phyloP scores from a whole-genome alignment of 257 asterid genomes.

The Echites panduratus region DNA sequence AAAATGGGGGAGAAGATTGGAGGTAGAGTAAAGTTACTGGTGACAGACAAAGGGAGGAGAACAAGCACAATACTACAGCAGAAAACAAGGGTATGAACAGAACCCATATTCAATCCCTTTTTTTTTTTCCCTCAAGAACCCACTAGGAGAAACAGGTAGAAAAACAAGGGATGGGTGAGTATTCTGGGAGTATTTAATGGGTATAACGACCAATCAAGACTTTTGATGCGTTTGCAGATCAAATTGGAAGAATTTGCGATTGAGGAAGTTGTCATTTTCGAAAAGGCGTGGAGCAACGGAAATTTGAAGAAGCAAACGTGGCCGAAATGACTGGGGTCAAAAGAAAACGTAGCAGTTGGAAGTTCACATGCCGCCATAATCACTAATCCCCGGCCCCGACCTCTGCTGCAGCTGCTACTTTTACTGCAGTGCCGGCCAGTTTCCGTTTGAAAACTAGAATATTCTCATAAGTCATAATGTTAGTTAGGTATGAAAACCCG shows the following conservation, averaged over 20 bases:
- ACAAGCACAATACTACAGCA: conserved; percentile 26
- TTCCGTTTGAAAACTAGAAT: too few species aligned
- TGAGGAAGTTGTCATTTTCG: not conserved
- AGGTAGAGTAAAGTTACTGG: conserved; percentile 29
- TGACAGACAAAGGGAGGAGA: conserved; percentile 23
- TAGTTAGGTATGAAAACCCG: too few species aligned
- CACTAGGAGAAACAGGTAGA: not conserved
- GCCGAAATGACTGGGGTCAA: too few species aligned
- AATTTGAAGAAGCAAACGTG: too few species aligned
- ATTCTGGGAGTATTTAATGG: conserved; percentile 7
- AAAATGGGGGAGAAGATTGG: conserved; percentile 37
- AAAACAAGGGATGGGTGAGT: not conserved
- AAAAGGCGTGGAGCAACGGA: not conserved
- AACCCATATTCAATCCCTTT: conserved; percentile 32
- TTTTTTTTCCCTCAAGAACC: not conserved
- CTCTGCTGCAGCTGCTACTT: too few species aligned
- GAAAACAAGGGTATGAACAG: conserved; percentile 18
- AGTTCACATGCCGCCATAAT: too few species aligned
- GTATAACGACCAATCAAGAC: not conserved
- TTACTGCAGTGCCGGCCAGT: too few species aligned
- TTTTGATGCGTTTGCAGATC: not conserved
- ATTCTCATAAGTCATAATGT: too few species aligned
- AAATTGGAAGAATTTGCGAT: not conserved
- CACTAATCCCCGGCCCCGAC: too few species aligned
- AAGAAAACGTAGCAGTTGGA: too few species aligned